These are phyloP conservation scores for Sabuloglossum arenarium DNA, from an alignment of 495 filamentous ascomycete genomes.

Conservation along the genomic window DNA sequence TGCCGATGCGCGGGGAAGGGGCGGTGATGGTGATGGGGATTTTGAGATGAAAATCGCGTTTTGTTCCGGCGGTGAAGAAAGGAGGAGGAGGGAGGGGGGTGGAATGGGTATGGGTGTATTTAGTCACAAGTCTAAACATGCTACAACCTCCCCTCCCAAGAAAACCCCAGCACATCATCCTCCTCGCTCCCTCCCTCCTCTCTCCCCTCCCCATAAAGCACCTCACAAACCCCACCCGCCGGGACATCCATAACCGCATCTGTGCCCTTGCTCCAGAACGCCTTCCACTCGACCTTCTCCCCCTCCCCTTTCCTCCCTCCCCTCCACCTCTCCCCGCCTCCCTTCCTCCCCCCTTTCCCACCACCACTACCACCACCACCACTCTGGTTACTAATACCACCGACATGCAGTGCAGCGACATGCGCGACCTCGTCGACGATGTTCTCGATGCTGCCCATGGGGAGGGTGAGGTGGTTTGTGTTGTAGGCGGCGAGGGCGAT, in stretches of 20 bases:
- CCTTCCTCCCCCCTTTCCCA: slow-evolving; percentile 30
- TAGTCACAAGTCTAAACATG: too few species aligned
- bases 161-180: neutral
- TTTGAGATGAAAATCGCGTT: too few species aligned
- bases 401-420: slow-evolving; percentile 49
- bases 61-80: too few species aligned
- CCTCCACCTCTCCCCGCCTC: slow-evolving; percentile 26
- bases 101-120: too few species aligned
- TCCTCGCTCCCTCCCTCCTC: slow-evolving; percentile 17
- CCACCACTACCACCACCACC: slow-evolving; percentile 18
- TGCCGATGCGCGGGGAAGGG: too few species aligned
- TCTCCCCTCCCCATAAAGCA: slow-evolving; percentile 43
- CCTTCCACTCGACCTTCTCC: neutral
- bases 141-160: too few species aligned
- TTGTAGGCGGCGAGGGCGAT: slow-evolving; percentile 86
- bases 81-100: too few species aligned
- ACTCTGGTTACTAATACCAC: too few species aligned
- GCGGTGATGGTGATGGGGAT: too few species aligned
- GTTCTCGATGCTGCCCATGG: slow-evolving; percentile 62
- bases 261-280: slow-evolving; percentile 62
- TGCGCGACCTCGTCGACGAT: slow-evolving; percentile 80
- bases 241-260: slow-evolving; percentile 97
- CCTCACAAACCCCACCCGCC: slow-evolving; percentile 89
- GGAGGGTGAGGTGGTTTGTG: slow-evolving; percentile 64
- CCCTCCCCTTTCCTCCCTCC: slow-evolving; percentile 19